Percentiles rank a stretch among this genome's conserved stretches.
Evolutionary conservation across 2,329 filamentous ascomycete species (phyloP).

Genomic region (Verticillium nubilum): DNA sequence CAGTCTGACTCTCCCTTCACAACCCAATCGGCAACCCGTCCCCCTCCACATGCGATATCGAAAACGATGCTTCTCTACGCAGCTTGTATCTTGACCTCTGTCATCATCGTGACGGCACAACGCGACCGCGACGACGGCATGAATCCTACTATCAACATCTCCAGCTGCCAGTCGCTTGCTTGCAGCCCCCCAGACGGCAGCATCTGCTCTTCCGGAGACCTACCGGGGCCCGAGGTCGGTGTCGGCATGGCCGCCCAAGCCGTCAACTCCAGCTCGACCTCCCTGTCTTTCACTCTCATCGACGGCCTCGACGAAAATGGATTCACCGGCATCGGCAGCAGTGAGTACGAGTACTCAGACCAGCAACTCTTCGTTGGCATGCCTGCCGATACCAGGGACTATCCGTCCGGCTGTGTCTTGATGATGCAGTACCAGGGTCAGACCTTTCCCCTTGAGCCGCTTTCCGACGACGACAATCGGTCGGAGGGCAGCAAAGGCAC

Average conservation of each 20-base stretch:
- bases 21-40: no score
- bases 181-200: not conserved
- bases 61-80: no score
- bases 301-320: conserved; percentile 21
- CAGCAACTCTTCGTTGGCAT: conserved; percentile 6
- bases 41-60: no score
- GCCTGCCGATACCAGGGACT: not conserved
- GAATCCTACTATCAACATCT: conserved; percentile 1
- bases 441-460: conserved; percentile 2
- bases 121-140: not conserved
- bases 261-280: not conserved
- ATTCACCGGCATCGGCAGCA: not conserved
- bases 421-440: conserved; percentile 6
- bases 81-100: no score
- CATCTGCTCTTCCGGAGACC: conserved; percentile 1
- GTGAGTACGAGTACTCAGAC: conserved; percentile 2
- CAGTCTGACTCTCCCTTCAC: no score
- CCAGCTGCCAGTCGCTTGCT: not conserved
- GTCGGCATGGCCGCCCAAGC: conserved; percentile 1
- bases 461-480: not conserved
- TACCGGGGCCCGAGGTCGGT: not conserved
- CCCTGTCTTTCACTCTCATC: conserved; percentile 2
- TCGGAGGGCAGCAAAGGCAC: not conserved
- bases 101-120: not conserved
- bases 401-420: conserved; percentile 4